phyloP scores from a whole-genome alignment of 495 filamentous ascomycete genomes.

The Hypoxylon crocopeplum region DNA sequence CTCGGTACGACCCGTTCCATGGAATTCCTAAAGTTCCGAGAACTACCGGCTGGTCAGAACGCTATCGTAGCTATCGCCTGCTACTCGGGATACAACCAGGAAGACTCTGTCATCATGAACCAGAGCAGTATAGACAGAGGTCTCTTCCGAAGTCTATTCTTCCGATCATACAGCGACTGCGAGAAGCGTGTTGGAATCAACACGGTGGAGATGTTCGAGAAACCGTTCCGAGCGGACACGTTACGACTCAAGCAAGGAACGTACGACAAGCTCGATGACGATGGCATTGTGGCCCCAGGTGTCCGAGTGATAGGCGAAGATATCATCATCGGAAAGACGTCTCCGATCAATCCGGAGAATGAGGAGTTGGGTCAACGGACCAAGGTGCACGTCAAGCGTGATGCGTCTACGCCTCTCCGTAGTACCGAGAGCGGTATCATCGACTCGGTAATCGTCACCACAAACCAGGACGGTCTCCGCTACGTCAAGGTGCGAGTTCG shows the following conservation, averaged over 20 bases:
- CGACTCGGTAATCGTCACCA: constrained; percentile 90
- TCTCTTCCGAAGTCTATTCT: constrained; percentile 96
- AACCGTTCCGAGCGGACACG: constrained; percentile 86
- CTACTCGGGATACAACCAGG: constrained; percentile 99
- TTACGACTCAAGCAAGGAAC: constrained; percentile 91
- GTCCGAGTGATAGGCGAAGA: constrained; percentile 95
- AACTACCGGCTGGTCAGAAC: constrained; percentile 96
- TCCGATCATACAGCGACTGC: constrained; percentile 92
- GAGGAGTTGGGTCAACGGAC: constrained; percentile 94
- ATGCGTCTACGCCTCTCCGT: constrained; percentile 91
- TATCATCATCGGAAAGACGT: constrained; percentile 99
- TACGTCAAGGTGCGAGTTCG: constrained; percentile 97
- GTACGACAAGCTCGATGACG: constrained; percentile 96
- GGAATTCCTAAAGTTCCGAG: constrained; percentile 98
- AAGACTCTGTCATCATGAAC: constrained; percentile 99
- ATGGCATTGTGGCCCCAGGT: constrained; percentile 91
- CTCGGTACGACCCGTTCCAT: constrained; percentile 95
- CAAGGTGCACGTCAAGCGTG: constrained; percentile 86
- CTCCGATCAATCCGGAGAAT: constrained; percentile 87
- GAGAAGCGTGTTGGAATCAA: constrained; percentile 93
- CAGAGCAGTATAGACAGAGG: constrained; percentile 98
- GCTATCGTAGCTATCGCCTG: constrained; percentile 96
- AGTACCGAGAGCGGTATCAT: constrained; percentile 97
- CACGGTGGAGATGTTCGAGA: constrained; percentile 91
- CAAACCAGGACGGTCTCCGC: constrained; percentile 85